phyloP scores from a whole-genome alignment of 2,329 filamentous ascomycete genomes.

The Lasiodiplodia theobromae region DNA sequence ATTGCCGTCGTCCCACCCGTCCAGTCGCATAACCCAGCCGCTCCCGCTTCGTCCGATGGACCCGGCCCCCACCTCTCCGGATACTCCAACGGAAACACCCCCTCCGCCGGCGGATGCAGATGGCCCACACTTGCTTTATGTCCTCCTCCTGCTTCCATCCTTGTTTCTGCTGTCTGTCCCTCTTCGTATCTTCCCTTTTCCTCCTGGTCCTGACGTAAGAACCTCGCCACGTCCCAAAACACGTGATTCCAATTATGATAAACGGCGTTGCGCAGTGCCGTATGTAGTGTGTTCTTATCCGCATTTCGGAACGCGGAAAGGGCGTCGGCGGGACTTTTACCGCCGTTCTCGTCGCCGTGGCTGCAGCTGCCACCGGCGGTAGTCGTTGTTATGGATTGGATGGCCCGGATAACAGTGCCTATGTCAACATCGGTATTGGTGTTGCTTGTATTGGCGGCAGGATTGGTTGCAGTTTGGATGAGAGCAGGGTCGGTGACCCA shows the following conservation, averaged over 20 bases:
- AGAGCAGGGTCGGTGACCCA: constrained; percentile 1
- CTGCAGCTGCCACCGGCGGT: background rate
- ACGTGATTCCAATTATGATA: constrained; percentile 19
- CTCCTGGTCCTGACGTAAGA: background rate
- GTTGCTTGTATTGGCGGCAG: background rate
- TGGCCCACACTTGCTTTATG: background rate
- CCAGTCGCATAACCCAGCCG: background rate
- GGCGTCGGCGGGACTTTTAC: background rate
- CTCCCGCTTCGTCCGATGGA: background rate
- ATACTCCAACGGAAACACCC: constrained; percentile 4
- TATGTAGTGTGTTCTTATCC: background rate
- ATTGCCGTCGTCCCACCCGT: background rate
- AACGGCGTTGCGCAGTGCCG: background rate
- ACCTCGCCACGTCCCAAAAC: constrained; percentile 12
- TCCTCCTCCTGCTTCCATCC: background rate
- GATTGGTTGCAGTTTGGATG: background rate
- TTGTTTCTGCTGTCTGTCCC: background rate
- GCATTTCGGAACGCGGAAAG: background rate
- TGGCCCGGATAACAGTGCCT: background rate
- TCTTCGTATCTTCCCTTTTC: background rate
- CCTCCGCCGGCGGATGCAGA: constrained; percentile 5
- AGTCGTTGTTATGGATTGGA: background rate
- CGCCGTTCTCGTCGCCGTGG: background rate
- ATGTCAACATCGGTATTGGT: background rate
- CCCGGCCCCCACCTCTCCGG: background rate